Evolutionary conservation across 768 basidiomycete genomes (phyloP).

Genomic region (Serendipita vermifera): DNA sequence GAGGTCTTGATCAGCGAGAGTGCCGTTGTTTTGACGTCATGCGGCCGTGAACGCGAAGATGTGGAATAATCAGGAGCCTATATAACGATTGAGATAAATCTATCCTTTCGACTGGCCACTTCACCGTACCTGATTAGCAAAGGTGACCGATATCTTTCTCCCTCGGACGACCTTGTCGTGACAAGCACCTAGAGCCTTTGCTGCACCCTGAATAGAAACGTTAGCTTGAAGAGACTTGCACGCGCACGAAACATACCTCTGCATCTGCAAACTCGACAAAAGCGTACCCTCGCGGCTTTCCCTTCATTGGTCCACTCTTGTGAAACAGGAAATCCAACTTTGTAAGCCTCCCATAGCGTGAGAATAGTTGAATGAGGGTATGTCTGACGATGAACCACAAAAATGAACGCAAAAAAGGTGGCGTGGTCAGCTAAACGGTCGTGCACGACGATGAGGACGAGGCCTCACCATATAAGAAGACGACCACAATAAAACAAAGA

Average conservation of each 20-base stretch:
- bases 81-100: background rate
- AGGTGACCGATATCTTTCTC: conserved; percentile 79
- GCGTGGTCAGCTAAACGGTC: too few species aligned
- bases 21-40: conserved; percentile 48
- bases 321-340: conserved; percentile 94
- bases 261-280: conserved; percentile 75
- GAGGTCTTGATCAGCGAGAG: conserved; percentile 76
- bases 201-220: conserved; percentile 51
- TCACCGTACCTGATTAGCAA: conserved; percentile 60
- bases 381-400: conserved; percentile 38
- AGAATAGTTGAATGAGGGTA: conserved; percentile 76
- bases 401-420: too few species aligned
- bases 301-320: conserved; percentile 76
- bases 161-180: conserved; percentile 77
- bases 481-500: conserved; percentile 9
- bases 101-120: background rate
- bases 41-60: conserved; percentile 30
- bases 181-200: conserved; percentile 55
- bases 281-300: conserved; percentile 90
- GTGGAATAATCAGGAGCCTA: conserved; percentile 14
- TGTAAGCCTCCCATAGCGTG: conserved; percentile 83
- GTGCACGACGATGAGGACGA: too few species aligned
- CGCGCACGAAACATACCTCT: conserved; percentile 44
- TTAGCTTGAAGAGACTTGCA: background rate
- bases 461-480: background rate